Base-by-base conservation (phyloP, 306 rosid genomes). In the Malus sieversii region DNA sequence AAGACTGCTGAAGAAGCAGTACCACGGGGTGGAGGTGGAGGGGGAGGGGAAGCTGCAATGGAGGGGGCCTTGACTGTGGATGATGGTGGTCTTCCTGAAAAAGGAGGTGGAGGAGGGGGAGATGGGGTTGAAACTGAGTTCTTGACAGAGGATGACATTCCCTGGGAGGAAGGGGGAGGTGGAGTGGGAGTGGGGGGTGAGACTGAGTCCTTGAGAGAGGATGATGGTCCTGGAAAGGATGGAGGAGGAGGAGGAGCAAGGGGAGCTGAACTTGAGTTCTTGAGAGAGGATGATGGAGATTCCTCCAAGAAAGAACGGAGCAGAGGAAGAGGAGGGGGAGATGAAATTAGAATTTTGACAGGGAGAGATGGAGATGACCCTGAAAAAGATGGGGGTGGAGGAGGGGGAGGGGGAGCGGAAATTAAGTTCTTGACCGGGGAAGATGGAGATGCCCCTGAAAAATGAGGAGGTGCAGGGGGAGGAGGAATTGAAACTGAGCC, bases 81-180 rank as follows among this genome's bases (percentile, higher is more conserved):
- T 69, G 75, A 44, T 69, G 75, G 61, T 53, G 78, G 64, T 29
- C 32, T 68, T 70, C 75, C 58, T 62, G 79, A 60, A 65, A 70
- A 63, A 61, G 46, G 68, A 72, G 57, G 74, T 13, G 79, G 76
- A 0, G 75, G 61, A 29, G 78, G 61, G 32, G 80, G 74, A 32
- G 58, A 59, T 7, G 77, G 75, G 11, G 68, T 6, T 60, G 79
- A 62, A 82, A 25, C 15, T 66, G 80, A 46, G 70, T 10, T 76
- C 52, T 75, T 59, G 40, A 30, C 75, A 27, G 82, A 29, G 15
- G 80, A 72, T 70, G 79, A 58, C 33, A 45, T 48, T 44, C 64
- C 77, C 14, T 74, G 64, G 71, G 80, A 83, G 46, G 82, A 53
- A 9, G 82, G 72, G 1, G 62, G 68, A 29, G 86, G 82, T 23